These are phyloP conservation scores for Fomitopsis serialis DNA, from an alignment of 768 basidiomycete species.

Conservation along the genomic window DNA sequence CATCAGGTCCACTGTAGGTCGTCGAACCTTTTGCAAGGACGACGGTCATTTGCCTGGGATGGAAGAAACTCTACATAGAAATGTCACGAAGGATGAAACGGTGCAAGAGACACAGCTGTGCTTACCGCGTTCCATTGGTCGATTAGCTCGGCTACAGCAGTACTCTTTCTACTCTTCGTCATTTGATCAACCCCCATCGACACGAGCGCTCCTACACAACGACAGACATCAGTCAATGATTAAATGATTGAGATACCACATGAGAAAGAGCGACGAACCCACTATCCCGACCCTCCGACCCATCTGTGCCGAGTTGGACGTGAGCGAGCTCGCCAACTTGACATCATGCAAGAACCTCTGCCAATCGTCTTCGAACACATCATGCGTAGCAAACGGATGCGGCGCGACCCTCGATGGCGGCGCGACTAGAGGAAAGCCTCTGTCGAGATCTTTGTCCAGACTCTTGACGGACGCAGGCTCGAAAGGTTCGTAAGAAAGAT, in stretches of 20 bases:
- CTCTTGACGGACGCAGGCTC: slow-evolving; percentile 25
- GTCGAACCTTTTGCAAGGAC: slow-evolving; percentile 11
- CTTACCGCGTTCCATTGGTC: slow-evolving; percentile 46
- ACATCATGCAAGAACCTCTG: slow-evolving; percentile 25
- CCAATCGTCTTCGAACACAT: slow-evolving; percentile 49
- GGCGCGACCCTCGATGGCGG: slow-evolving; percentile 33
- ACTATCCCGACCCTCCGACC: background rate
- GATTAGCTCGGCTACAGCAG: slow-evolving; percentile 35
- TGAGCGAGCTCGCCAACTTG: background rate
- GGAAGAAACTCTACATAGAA: slow-evolving; percentile 11
- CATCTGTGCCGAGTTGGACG: background rate
- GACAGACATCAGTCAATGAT: background rate
- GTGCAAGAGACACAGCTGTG: background rate
- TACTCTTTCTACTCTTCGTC: slow-evolving; percentile 6
- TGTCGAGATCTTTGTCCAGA: slow-evolving; percentile 27
- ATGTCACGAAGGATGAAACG: background rate
- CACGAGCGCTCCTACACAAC: background rate
- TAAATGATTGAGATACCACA: no score
- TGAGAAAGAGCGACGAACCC: background rate
- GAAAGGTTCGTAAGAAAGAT: slow-evolving; percentile 24
- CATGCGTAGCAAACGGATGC: slow-evolving; percentile 49
- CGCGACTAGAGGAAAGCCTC: slow-evolving; percentile 39
- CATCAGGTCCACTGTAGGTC: slow-evolving; percentile 8
- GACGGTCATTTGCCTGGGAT: slow-evolving; percentile 11
- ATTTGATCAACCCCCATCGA: slow-evolving; percentile 1